phyloP scores from a whole-genome alignment of 352 stramenopile genomes.

The Lagenidium giganteum region DNA sequence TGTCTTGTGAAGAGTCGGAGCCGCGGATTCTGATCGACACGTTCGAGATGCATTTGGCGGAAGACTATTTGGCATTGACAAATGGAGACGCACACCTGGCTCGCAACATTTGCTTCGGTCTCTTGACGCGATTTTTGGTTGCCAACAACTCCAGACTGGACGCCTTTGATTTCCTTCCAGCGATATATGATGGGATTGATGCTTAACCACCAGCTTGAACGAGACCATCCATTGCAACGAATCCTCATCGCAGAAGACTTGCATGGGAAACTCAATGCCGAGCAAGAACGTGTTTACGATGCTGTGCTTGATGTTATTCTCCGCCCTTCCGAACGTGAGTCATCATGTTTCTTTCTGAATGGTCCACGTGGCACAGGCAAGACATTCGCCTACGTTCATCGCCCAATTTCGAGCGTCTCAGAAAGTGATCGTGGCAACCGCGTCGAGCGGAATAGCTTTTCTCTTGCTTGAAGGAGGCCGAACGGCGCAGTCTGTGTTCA shows the following conservation, averaged over 20 bases:
- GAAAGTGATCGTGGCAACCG: slow-evolving; percentile 18
- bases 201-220: neutral
- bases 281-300: too few relatives aligned
- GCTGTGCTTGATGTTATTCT: too few relatives aligned
- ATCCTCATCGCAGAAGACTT: neutral
- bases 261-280: too few relatives aligned
- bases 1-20: slow-evolving; percentile 8
- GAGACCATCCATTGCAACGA: neutral
- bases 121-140: too few relatives aligned
- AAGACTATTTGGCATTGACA: neutral
- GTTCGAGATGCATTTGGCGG: slow-evolving; percentile 9
- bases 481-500: slow-evolving; percentile 28
- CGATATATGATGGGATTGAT: too few relatives aligned
- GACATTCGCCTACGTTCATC: slow-evolving; percentile 18
- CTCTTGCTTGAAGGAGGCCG: slow-evolving; percentile 19
- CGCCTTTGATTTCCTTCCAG: too few relatives aligned
- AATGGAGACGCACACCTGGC: slow-evolving; percentile 2
- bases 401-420: slow-evolving; percentile 12
- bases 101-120: neutral
- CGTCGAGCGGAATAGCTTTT: slow-evolving; percentile 25
- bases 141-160: too few relatives aligned
- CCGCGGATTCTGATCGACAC: slow-evolving; percentile 7
- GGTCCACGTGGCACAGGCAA: slow-evolving; percentile 27
- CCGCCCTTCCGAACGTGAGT: too few relatives aligned
- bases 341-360: slow-evolving; percentile 24